Percentiles rank a stretch among this genome's conserved stretches.
These are phyloP conservation scores for Glomus cerebriforme DNA, from an alignment of 192 early-diverging fungal genomes.

Conservation along the genomic window DNA sequence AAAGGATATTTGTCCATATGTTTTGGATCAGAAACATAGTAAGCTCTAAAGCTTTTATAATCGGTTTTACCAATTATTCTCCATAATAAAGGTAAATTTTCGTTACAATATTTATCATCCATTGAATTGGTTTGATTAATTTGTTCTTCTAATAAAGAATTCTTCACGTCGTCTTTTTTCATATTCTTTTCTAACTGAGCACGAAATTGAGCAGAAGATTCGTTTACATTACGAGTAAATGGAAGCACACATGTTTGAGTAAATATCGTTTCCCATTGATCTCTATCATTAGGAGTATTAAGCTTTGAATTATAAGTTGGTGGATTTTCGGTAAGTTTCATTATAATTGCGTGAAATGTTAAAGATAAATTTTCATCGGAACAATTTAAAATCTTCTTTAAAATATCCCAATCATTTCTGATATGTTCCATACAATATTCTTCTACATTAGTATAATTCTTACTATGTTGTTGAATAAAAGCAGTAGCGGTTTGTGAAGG, in stretches of 20 bases:
- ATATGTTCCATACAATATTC: slow-evolving; percentile 28
- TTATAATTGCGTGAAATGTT: slow-evolving; percentile 10
- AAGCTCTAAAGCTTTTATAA: slow-evolving; percentile 10
- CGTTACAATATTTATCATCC: not conserved
- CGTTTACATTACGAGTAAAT: not conserved
- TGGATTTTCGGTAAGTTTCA: not conserved
- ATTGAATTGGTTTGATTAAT: not conserved
- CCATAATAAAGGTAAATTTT: slow-evolving; percentile 22
- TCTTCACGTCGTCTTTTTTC: not conserved
- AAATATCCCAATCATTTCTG: slow-evolving; percentile 19
- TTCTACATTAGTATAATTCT: not conserved
- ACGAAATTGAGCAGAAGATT: not conserved
- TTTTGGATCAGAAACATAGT: slow-evolving; percentile 3
- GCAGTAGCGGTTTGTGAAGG: not conserved
- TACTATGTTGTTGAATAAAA: not conserved
- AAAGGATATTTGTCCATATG: slow-evolving; percentile 10
- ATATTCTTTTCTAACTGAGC: not conserved
- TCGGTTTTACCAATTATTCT: not conserved
- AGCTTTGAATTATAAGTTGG: not conserved
- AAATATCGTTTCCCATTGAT: not conserved
- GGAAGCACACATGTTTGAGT: not conserved
- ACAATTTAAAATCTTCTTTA: not conserved
- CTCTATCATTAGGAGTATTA: not conserved
- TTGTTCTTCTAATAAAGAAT: not conserved
- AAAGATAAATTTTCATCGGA: slow-evolving; percentile 27